Base-by-base conservation (phyloP, 805 yeast species). In the Metschnikowia lachancei region DNA sequence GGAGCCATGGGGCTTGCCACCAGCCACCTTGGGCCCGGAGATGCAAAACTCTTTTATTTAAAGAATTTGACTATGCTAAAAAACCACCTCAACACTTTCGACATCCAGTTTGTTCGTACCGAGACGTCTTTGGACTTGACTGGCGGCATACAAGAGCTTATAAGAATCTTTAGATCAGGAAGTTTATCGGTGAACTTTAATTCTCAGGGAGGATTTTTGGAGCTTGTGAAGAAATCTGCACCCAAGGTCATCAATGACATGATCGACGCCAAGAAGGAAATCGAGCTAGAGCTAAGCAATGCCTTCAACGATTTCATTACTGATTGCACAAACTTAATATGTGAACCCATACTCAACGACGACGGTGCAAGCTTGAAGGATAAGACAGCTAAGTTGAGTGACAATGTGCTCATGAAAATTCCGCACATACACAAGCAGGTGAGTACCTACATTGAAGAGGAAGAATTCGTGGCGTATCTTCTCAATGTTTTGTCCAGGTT, bases 91-190 rank as follows among this genome's bases (percentile, higher is more conserved):
- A 67, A 67, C 38, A 81, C 78, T 42, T 90, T 88, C 61, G 97
- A 92, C 57, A 87, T 92, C 44, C 92, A 86, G 53, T 81, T 77
- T 53, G 78, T 82, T 1, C 72, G 85, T 48, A 81, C 79, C 26
- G 96, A 90, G 54, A 80, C 85, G 1, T 80, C 81, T 39, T 67
- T 91, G 36, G 97, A 91, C 60, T 89, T 91, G 61, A 80, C 88
- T 2, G 62, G 73, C 45, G 96, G 96, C 1, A 70, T 90, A 31
- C 68, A 57, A 45, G 77, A 72, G 45, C 58, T 78, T 26, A 72
- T 77, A 56, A 47, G 62, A 46, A 56, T 70, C 50, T 56, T 74
- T 45, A 53, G 65, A 29, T 58, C 58, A 14, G 73, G 74, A 6
- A 74, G 77, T 24, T 69, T 83, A n/a, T 67, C 81, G 41, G 62